These are phyloP conservation scores for Tolypocladium cylindrosporum DNA, from an alignment of 2,329 filamentous ascomycete genomes.

Conservation along the genomic window DNA sequence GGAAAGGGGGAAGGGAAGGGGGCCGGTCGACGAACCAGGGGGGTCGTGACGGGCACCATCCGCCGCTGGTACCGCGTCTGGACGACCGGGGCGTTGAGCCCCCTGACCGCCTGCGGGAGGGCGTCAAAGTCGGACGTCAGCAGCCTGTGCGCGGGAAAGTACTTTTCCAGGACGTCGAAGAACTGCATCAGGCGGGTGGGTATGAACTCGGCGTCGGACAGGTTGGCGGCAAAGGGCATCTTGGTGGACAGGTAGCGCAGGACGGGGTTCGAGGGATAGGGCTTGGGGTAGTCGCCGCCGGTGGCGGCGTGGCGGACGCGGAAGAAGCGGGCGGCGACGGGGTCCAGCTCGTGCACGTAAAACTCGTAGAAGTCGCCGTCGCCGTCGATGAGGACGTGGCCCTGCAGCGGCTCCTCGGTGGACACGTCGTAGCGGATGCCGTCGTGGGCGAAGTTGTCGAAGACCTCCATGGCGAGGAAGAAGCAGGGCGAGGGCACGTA, in stretches of 20 bases:
- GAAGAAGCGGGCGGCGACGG: constrained; percentile 72
- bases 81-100: constrained; percentile 87
- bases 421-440: constrained; percentile 78
- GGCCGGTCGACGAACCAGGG: constrained; percentile 54
- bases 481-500: constrained; percentile 91
- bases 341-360: constrained; percentile 73
- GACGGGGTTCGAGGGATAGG: constrained; percentile 43
- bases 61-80: constrained; percentile 84
- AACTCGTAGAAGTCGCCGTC: constrained; percentile 92
- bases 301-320: constrained; percentile 74
- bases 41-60: constrained; percentile 83
- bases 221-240: constrained; percentile 63
- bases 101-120: constrained; percentile 71
- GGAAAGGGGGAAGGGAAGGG: not conserved
- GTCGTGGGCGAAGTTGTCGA: constrained; percentile 97
- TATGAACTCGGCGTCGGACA: constrained; percentile 82
- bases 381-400: constrained; percentile 74
- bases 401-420: constrained; percentile 78
- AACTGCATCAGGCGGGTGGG: constrained; percentile 94
- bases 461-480: constrained; percentile 95
- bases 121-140: constrained; percentile 85
- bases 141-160: constrained; percentile 84
- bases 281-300: constrained; percentile 50
- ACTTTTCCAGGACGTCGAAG: constrained; percentile 79
- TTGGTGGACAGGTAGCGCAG: constrained; percentile 52